Evolutionary conservation across 1,139 yeast species (phyloP), one percentile per base, ranked within the genome.

Genomic region (Suhomyces guaymorum): DNA sequence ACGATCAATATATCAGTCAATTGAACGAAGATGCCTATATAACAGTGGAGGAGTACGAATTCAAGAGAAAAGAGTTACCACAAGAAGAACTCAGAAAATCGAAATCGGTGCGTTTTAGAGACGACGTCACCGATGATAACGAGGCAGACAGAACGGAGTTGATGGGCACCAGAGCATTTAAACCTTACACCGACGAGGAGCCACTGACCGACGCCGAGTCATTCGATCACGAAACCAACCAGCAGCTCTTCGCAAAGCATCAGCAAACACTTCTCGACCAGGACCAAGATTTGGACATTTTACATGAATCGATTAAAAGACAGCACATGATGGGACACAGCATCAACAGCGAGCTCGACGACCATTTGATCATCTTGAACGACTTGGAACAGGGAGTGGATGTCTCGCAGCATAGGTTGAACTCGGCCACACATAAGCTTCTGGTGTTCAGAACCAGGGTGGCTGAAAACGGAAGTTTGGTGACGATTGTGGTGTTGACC

Each of bases 321-420:
- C 95, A 85, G 55, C 80, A 78, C 43, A 68, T 69, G 22, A 74
- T 87, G 63, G 84, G 94, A 7, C 50, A 73, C 11, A 71, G 69
- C 30, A 85, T 87, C 19, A 77, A 82, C 48, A 71, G 66, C 14
- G 96, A 87, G 52, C 57, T 87, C 17, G 80, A 75, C 39, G 77
- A 78, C 24, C 96, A 87, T 43, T 58, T 83, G 48, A 82, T 82
- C 17, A 49, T 86, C 25, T 63, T 87, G 39, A 78, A 78, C 46
- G 95, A 86, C 49, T 67, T 87, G 31, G 95, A 87, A 48, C 61
- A 62, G 22, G 80, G 84, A 13, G 75, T 84, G 10, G 89, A 81
- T 43, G 50, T 63, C 20, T 72, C 85, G 5, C 72, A 71, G 21
- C 51, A 59, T 30, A 63, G 82, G 32, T 55, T 87, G 26, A 63